Base-by-base conservation (phyloP, 2,329 filamentous ascomycete genomes). In the Aspergillus alliaceus region DNA sequence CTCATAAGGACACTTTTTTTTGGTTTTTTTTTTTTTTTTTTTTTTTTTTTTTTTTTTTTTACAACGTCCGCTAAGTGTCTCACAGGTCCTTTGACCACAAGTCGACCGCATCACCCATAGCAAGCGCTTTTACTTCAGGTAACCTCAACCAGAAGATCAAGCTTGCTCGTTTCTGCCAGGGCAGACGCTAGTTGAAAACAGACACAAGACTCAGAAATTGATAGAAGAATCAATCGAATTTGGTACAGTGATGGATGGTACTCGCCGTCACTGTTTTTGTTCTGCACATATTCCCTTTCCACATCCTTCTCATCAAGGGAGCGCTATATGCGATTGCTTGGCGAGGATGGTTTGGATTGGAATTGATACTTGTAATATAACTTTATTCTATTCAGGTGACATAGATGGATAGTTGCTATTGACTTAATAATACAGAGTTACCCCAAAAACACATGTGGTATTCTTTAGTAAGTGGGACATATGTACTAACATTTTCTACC, bases 321-420 rank as follows among this genome's bases (percentile, higher is more conserved):
- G 59, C 67, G 69, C 72, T 75, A 73, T 53, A 73, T 59, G 72
- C 68, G 68, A 55, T 59, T 71, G 64, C 62, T 74, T 72, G 68
- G 70, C 73, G 72, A 75, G 72, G 72, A 72, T 55, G 51, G 35
- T 27, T 20, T n/a, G 22, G 22, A 8, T 14, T 24, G 8, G 22
- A 44, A 9, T 22, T 20, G 48, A 20, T 39, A 2, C 20, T 5
- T 39, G n/a, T n/a, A n/a, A n/a, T n/a, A n/a, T n/a, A n/a, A n/a
- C n/a, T n/a, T n/a, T n/a, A n/a, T n/a, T n/a, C n/a, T n/a, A n/a
- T n/a, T n/a, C n/a, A n/a, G n/a, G n/a, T n/a, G n/a, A n/a, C n/a
- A n/a, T n/a, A n/a, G n/a, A n/a, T n/a, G n/a, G n/a, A n/a, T n/a
- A n/a, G n/a, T n/a, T n/a, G n/a, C n/a, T n/a, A n/a, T n/a, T n/a